phyloP scores from a whole-genome alignment of 768 basidiomycete genomes.

The Strobilomyces echinocephalus region DNA sequence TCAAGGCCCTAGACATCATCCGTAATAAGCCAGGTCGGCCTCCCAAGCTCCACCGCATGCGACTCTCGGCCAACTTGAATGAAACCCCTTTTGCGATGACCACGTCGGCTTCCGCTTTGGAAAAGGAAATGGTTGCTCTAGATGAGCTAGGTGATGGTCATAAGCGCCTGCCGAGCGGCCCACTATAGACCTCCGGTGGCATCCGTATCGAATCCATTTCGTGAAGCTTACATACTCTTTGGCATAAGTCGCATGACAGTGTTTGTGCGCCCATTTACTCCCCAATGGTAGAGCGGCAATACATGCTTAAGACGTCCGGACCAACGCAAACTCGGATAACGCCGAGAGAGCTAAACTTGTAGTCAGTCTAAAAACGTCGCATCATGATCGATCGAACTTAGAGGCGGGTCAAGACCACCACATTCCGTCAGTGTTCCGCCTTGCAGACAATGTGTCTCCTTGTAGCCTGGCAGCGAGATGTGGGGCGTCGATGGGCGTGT shows the following conservation, averaged over 20 bases:
- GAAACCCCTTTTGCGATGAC: neutral
- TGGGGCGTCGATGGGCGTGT: neutral
- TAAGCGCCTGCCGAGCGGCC: neutral
- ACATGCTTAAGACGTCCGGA: neutral
- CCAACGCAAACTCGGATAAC: neutral
- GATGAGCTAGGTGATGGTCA: neutral
- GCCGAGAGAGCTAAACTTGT: neutral
- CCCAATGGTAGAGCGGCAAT: neutral
- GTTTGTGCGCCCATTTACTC: neutral
- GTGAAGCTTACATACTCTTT: neutral
- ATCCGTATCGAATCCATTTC: neutral
- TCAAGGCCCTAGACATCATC: neutral
- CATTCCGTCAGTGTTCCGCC: too few relatives aligned
- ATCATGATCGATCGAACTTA: too few relatives aligned
- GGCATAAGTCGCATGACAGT: neutral
- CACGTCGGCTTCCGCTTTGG: neutral
- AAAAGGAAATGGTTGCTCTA: neutral
- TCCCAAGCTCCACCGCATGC: neutral
- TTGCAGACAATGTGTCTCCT: neutral
- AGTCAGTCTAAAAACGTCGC: neutral
- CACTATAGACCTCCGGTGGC: neutral
- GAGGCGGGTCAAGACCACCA: too few relatives aligned
- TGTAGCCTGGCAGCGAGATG: neutral
- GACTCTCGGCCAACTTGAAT: neutral
- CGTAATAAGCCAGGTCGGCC: neutral